Evolutionary conservation across 805 yeast species (phyloP).

Genomic region (Yarrowia sp.): DNA sequence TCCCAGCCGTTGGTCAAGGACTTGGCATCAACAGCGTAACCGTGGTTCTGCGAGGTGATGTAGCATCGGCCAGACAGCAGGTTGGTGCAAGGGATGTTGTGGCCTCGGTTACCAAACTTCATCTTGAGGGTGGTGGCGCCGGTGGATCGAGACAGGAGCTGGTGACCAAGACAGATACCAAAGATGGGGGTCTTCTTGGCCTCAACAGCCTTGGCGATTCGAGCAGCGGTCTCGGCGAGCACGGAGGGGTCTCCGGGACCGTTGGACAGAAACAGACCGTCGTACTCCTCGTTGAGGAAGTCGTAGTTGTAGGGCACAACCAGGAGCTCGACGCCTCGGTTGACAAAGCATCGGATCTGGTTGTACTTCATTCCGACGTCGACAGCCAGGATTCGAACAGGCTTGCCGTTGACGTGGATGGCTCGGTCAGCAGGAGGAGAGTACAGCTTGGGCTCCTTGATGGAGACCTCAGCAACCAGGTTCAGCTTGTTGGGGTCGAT

Average conservation of each 20-base stretch:
- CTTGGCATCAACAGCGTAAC: slow-evolving; percentile 87
- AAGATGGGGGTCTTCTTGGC: slow-evolving; percentile 82
- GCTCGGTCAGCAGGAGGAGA: slow-evolving; percentile 59
- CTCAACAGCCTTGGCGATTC: slow-evolving; percentile 56
- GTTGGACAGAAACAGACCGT: slow-evolving; percentile 93
- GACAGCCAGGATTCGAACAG: slow-evolving; percentile 78
- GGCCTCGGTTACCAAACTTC: slow-evolving; percentile 99
- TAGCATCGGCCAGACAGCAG: slow-evolving; percentile 91
- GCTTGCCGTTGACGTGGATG: slow-evolving; percentile 64
- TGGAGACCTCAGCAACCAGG: slow-evolving; percentile 88
- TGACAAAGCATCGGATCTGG: slow-evolving; percentile 94
- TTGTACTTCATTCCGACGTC: slow-evolving; percentile 98
- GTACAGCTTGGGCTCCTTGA: slow-evolving; percentile 70
- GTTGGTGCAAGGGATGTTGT: slow-evolving; percentile 93
- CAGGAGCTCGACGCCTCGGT: slow-evolving; percentile 91
- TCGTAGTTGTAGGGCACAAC: slow-evolving; percentile 97
- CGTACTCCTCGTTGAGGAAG: slow-evolving; percentile 74
- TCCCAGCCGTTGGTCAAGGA: slow-evolving; percentile 82
- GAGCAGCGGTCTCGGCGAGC: slow-evolving; percentile 63
- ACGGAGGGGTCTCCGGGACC: slow-evolving; percentile 99
- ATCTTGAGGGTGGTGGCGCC: slow-evolving; percentile 91
- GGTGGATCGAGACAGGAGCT: slow-evolving; percentile 87
- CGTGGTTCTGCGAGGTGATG: slow-evolving; percentile 98
- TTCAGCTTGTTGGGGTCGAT: slow-evolving; percentile 88
- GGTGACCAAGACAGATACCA: slow-evolving; percentile 99